Evolutionary conservation across 768 basidiomycete genomes (phyloP).

Genomic region (Fistulinella prunicolor): DNA sequence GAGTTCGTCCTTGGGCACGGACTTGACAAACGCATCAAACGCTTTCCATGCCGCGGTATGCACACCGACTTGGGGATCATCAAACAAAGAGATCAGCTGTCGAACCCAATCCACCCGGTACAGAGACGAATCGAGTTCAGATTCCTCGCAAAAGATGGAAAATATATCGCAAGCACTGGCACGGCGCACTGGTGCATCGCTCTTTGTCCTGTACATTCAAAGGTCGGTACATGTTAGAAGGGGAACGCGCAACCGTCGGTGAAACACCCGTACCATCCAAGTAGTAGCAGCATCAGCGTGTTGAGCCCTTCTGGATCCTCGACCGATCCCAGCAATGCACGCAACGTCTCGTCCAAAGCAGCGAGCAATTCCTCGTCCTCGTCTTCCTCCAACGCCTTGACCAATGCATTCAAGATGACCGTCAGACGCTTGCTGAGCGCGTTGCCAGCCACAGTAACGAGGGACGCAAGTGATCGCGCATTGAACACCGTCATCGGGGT

Average conservation of each 20-base stretch:
- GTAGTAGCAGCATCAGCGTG: constrained; percentile 80
- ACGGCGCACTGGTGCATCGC: constrained; percentile 64
- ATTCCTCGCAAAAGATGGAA: constrained; percentile 77
- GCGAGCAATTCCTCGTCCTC: constrained; percentile 63
- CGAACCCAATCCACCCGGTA: constrained; percentile 96
- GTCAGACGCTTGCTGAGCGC: constrained; percentile 84
- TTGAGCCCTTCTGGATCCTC: constrained; percentile 86
- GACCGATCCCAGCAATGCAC: constrained; percentile 74
- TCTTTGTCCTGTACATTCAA: constrained; percentile 63
- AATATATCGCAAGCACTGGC: constrained; percentile 80
- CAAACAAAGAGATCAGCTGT: constrained; percentile 78
- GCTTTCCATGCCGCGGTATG: constrained; percentile 81
- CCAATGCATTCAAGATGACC: constrained; percentile 73
- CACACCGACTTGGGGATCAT: constrained; percentile 71
- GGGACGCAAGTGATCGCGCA: constrained; percentile 81
- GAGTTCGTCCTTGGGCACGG: constrained; percentile 87
- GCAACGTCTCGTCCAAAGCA: constrained; percentile 74
- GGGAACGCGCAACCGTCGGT: not conserved
- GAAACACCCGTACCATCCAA: constrained; percentile 69
- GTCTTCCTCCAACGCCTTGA: constrained; percentile 71
- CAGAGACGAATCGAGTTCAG: constrained; percentile 74
- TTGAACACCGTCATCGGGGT: constrained; percentile 95
- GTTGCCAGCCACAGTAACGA: constrained; percentile 91
- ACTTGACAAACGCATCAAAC: constrained; percentile 85
- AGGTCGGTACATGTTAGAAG: not conserved